A percentile compares a stretch with the other conserved stretches of the same genome.
These are phyloP conservation scores for Hemileccinum rubropunctum DNA, from an alignment of 768 basidiomycete genomes.

Conservation along the genomic window DNA sequence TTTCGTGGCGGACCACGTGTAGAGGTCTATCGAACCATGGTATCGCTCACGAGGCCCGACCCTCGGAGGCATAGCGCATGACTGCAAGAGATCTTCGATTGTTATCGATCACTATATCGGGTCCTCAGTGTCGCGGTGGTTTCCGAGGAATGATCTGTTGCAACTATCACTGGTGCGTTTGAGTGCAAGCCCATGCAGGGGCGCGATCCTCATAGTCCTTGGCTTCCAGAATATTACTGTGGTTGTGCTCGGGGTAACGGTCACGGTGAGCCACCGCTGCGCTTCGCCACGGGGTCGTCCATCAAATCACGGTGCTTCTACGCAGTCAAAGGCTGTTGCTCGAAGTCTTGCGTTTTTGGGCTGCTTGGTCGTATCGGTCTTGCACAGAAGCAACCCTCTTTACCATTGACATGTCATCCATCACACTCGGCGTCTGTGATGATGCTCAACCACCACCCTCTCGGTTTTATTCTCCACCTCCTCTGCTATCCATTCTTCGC, in stretches of 20 bases:
- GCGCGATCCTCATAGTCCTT: slow-evolving; percentile 38
- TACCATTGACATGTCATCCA: slow-evolving; percentile 35
- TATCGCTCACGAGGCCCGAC: slow-evolving; percentile 58
- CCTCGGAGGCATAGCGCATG: slow-evolving; percentile 43
- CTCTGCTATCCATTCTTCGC: slow-evolving; percentile 20
- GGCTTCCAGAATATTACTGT: slow-evolving; percentile 41
- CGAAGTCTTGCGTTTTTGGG: slow-evolving; percentile 1
- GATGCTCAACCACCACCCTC: slow-evolving; percentile 12
- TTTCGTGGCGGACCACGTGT: slow-evolving; percentile 26
- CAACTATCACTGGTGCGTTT: slow-evolving; percentile 38
- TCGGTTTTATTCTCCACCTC: slow-evolving; percentile 15
- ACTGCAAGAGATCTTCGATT: slow-evolving; percentile 37
- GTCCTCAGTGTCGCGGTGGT: slow-evolving; percentile 27
- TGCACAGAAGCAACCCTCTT: slow-evolving; percentile 29
- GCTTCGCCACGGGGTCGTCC: slow-evolving; percentile 27
- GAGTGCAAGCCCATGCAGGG: slow-evolving; percentile 42
- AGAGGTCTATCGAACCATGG: slow-evolving; percentile 29
- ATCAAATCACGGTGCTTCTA: slow-evolving; percentile 2
- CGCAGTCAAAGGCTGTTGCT: slow-evolving; percentile 10
- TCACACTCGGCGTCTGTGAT: slow-evolving; percentile 31
- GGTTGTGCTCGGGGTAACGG: slow-evolving; percentile 35
- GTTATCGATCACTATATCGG: slow-evolving; percentile 50
- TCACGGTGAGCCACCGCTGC: slow-evolving; percentile 37
- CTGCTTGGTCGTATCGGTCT: slow-evolving; percentile 12
- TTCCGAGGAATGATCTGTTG: slow-evolving; percentile 29